Conservation (phyloP, 495 filamentous ascomycete species). For the Lasiosphaeriaceae sp. region DNA sequence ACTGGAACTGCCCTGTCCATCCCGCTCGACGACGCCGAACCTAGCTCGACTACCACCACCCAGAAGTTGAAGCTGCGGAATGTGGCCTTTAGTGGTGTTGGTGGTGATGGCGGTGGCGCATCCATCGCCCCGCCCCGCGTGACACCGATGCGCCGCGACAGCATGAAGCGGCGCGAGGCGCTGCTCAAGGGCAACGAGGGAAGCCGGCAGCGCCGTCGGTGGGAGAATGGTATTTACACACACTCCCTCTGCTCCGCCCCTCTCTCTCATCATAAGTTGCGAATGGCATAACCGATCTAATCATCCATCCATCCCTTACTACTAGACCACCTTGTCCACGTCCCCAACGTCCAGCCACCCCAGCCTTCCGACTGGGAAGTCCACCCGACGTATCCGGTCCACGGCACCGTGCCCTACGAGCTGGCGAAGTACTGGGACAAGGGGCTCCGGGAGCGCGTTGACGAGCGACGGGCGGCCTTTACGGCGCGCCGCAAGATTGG, state of each 20-base stretch:
- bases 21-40: conserved; percentile 35
- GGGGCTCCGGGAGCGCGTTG: conserved; percentile 50
- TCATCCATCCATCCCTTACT: too few species aligned
- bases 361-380: conserved; percentile 76
- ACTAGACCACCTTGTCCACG: conserved; percentile 76
- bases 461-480: conserved; percentile 33
- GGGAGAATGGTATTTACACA: conserved; percentile 79
- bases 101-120: conserved; percentile 7
- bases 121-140: conserved; percentile 30
- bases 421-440: conserved; percentile 84
- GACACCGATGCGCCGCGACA: conserved; percentile 36
- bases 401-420: conserved; percentile 75
- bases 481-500: conserved; percentile 24
- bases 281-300: too few species aligned
- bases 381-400: conserved; percentile 70
- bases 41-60: conserved; percentile 3
- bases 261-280: too few species aligned
- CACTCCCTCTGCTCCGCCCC: neutral
- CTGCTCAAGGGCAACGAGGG: conserved; percentile 90
- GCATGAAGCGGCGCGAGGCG: conserved; percentile 57
- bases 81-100: conserved; percentile 11
- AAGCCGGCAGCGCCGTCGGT: conserved; percentile 78
- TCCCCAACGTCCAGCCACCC: conserved; percentile 82
- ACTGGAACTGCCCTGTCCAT: conserved; percentile 44
- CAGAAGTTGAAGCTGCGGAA: conserved; percentile 20